phyloP scores from a whole-genome alignment of 305 asterid genomes.

The Fraxinus latifolia region DNA sequence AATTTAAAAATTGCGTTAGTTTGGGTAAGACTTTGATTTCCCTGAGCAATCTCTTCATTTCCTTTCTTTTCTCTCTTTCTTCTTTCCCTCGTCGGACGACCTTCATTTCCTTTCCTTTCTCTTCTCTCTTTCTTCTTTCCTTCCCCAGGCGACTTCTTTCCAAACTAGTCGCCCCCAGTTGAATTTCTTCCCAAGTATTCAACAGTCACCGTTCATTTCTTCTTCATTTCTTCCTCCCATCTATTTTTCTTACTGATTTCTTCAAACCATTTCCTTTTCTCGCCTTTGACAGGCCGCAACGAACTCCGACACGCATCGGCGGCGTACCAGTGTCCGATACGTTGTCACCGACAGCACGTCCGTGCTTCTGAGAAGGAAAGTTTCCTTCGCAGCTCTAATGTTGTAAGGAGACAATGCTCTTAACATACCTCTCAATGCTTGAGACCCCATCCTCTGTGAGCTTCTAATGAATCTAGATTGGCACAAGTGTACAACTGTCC shows the following conservation, averaged over 20 bases:
- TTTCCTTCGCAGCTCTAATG: neutral
- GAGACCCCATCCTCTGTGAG: neutral
- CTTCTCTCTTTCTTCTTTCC: neutral
- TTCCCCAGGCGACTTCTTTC: neutral
- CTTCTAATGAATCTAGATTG: conserved; percentile 9
- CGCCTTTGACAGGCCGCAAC: neutral
- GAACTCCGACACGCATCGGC: neutral
- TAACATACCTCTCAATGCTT: neutral
- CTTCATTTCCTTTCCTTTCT: neutral
- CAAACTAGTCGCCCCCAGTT: neutral
- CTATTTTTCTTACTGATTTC: neutral
- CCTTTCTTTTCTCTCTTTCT: neutral
- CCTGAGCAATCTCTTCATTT: neutral
- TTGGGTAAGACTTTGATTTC: neutral
- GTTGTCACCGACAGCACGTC: neutral
- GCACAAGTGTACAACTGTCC: neutral
- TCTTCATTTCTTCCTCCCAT: neutral
- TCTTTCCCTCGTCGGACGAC: neutral
- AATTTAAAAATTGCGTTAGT: neutral
- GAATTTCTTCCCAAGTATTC: neutral
- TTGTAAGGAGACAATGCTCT: neutral
- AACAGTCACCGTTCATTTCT: neutral
- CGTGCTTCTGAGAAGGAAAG: neutral
- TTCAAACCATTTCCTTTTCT: neutral
- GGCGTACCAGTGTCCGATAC: neutral